These are phyloP conservation scores for Choanephora cucurbitarum DNA, from an alignment of 371 early-diverging fungal genomes.

Conservation along the genomic window DNA sequence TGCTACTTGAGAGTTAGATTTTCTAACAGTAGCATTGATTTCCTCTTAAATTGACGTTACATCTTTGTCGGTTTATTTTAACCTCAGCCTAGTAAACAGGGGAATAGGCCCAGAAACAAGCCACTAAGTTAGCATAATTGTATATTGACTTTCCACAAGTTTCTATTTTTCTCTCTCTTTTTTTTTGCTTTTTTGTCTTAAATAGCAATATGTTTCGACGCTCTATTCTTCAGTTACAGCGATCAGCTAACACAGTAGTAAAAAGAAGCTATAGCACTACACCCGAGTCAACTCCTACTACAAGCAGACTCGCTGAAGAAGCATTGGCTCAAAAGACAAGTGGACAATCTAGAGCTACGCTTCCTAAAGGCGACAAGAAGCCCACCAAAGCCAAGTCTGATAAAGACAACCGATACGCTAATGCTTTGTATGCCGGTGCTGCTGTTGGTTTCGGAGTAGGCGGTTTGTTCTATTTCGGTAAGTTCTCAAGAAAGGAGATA, in stretches of 20 bases:
- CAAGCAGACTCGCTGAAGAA: constrained; percentile 47
- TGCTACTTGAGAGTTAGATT: no score
- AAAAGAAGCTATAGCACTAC: constrained; percentile 17
- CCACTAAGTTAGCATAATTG: constrained; percentile 21
- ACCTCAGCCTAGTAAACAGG: constrained; percentile 5
- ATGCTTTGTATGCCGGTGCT: constrained; percentile 29
- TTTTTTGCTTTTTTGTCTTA: constrained; percentile 2
- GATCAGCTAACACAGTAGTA: constrained; percentile 4
- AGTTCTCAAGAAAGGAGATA: not conserved
- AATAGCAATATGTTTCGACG: constrained; percentile 17
- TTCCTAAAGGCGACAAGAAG: constrained; percentile 57
- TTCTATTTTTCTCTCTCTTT: not conserved
- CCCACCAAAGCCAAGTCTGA: constrained; percentile 42
- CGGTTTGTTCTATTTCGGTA: constrained; percentile 36
- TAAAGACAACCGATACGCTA: constrained; percentile 17
- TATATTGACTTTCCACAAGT: no score
- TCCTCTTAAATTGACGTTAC: no score
- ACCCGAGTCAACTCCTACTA: constrained; percentile 10
- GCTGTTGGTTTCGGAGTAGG: constrained; percentile 28
- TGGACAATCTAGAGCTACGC: constrained; percentile 35
- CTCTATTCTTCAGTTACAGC: constrained; percentile 16
- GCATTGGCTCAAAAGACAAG: constrained; percentile 52
- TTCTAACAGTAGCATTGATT: no score
- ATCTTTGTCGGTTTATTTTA: no score
- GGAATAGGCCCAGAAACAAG: constrained; percentile 10